phyloP scores from a whole-genome alignment of 108 stramenopile species.

The Cylindrotheca fusiformis region DNA sequence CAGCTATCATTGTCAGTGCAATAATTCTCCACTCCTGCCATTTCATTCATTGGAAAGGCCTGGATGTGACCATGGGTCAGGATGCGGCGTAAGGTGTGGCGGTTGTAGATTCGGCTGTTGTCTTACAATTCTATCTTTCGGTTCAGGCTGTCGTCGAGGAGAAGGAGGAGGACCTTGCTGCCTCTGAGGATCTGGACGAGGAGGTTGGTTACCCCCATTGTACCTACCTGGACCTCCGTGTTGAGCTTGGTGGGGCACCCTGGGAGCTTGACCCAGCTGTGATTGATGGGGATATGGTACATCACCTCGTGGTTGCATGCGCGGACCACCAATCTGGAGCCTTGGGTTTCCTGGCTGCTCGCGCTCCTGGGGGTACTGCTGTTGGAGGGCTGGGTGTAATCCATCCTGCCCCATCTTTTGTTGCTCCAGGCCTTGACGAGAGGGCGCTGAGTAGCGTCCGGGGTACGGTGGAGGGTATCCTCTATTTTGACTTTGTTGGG shows the following conservation, averaged over 20 bases:
- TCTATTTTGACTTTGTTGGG: conserved; percentile 22
- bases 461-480: conserved; percentile 20
- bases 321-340: conserved; percentile 13
- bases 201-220: too few relatives aligned
- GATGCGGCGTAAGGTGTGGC: background rate
- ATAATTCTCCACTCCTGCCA: conserved; percentile 1
- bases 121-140: background rate
- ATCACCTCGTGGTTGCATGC: conserved; percentile 31
- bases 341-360: background rate
- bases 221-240: too few relatives aligned
- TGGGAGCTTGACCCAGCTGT: too few relatives aligned
- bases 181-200: too few relatives aligned
- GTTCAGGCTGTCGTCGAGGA: conserved; percentile 3
- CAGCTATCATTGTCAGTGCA: background rate
- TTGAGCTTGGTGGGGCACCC: too few relatives aligned
- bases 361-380: conserved; percentile 18
- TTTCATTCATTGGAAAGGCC: conserved; percentile 26
- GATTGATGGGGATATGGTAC: conserved; percentile 23
- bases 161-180: conserved; percentile 14
- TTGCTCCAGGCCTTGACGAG: conserved; percentile 16
- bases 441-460: conserved; percentile 4
- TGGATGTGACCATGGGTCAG: conserved; percentile 38
- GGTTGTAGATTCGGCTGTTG: conserved; percentile 13
- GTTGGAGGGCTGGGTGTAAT: conserved; percentile 9
- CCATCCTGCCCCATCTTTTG: conserved; percentile 7